Base-by-base conservation (phyloP, 768 basidiomycete species). In the Tephrocybe sp. region DNA sequence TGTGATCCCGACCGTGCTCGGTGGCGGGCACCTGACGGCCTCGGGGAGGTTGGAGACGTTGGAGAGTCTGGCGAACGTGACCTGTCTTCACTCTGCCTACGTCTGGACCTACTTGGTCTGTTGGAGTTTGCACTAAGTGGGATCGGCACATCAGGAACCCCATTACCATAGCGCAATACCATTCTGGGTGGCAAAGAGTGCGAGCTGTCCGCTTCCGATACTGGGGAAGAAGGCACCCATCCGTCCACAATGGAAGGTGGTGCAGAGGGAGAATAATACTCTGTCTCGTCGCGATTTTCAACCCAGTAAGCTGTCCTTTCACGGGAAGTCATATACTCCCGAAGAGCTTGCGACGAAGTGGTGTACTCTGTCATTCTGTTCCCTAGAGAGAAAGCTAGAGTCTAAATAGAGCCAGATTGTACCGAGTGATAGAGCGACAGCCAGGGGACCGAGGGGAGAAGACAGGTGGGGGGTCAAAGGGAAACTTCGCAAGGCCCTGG, bases 221-320 rank as follows among this genome's bases (percentile, higher is more conserved):
- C 66, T 4, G 76, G 73, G 15, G 73, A 68, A 18, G 70, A 66
- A 12, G 69, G 68, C 16, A 69, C 57, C 49, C 66, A 59, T n/a
- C 71, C 76, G 33, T 76, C 64, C 25, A 82, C 62, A 27, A 67
- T 72, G 30, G 79, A 73, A 4, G 82, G 83, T 3, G 82, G 76
- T 19, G 71, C 67, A 33, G 83, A 83, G 15, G 84, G 84, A 7
- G 84, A 86, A 55, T 72, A 73, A 49, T 79, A 73, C 23, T 70
- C 69, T 46, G 44, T 56, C 18, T 71, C 69, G 64, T 76, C 55
- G 63, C 74, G 62, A 19, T 61, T 54, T 43, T 67, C 66, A 13
- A 90, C 78, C 87, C 87, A 90, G 61, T 75, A 61, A 22, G 77
- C 75, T 4, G 84, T 87, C 42, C 87, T 77, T 22, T 84, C 76